Percentiles rank a stretch among this genome's conserved stretches.
Conservation (phyloP, 2,329 filamentous ascomycete genomes). For the Sporothrix phasma region DNA sequence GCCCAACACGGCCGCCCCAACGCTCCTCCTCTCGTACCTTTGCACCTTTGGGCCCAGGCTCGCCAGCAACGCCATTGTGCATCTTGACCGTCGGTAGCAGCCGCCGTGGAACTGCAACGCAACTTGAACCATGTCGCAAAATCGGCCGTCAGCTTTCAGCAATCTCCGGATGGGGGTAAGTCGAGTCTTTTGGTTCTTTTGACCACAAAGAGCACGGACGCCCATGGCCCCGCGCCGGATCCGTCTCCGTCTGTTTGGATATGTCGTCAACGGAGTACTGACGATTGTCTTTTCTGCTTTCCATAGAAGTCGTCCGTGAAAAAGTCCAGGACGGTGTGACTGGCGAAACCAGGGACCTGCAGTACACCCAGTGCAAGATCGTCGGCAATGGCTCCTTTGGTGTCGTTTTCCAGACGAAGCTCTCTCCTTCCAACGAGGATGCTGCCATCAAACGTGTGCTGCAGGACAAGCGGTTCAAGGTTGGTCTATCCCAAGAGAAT, state of each 20-base stretch:
- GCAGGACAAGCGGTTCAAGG: slow-evolving; percentile 99
- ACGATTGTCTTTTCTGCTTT: slow-evolving; percentile 14
- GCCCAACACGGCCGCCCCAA: slow-evolving; percentile 28
- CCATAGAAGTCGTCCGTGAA: slow-evolving; percentile 86
- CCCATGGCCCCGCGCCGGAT: too few species aligned
- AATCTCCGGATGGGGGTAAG: slow-evolving; percentile 95
- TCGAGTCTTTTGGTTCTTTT: too few species aligned
- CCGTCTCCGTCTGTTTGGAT: neutral
- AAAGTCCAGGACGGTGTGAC: slow-evolving; percentile 98
- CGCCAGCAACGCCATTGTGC: slow-evolving; percentile 11
- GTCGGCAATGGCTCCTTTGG: slow-evolving; percentile 98
- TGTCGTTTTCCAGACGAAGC: slow-evolving; percentile 97
- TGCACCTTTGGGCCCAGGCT: slow-evolving; percentile 19
- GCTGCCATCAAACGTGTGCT: slow-evolving; percentile 98
- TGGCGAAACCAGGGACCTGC: slow-evolving; percentile 90
- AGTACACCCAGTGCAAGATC: slow-evolving; percentile 99
- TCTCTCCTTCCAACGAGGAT: slow-evolving; percentile 95
- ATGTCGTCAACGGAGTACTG: neutral
- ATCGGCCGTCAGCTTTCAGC: slow-evolving; percentile 80
- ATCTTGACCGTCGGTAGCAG: slow-evolving; percentile 19
- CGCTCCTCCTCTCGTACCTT: slow-evolving; percentile 12
- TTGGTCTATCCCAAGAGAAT: slow-evolving; percentile 28
- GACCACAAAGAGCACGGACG: neutral
- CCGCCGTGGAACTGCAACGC: slow-evolving; percentile 18
- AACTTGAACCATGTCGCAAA: slow-evolving; percentile 63